Conservation (phyloP, 768 basidiomycete species). For the Rossbeevera mucosa region DNA sequence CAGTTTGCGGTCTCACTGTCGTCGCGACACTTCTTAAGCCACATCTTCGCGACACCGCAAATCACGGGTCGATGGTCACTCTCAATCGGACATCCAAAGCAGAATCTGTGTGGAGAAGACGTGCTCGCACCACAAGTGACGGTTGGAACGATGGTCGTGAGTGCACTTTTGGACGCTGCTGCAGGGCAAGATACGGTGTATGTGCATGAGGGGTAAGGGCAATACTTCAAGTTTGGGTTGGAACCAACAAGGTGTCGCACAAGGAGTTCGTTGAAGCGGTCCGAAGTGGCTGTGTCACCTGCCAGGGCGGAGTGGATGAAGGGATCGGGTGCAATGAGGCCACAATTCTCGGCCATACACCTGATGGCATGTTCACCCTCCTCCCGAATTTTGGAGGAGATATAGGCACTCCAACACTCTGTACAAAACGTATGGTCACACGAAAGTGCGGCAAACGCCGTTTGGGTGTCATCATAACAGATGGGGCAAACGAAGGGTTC, state of each 20-base stretch:
- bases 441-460: constrained; percentile 64
- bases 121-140: constrained; percentile 76
- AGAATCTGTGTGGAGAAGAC: constrained; percentile 68
- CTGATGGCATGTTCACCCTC: constrained; percentile 70
- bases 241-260: constrained; percentile 88
- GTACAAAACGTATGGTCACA: constrained; percentile 86
- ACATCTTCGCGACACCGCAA: constrained; percentile 84
- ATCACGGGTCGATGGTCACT: constrained; percentile 89
- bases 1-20: constrained; percentile 99
- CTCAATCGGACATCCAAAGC: constrained; percentile 90
- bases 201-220: constrained; percentile 92
- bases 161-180: constrained; percentile 69
- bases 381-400: constrained; percentile 74
- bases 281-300: constrained; percentile 50
- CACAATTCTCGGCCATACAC: constrained; percentile 80
- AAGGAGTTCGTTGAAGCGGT: constrained; percentile 81
- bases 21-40: constrained; percentile 96
- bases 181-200: constrained; percentile 87
- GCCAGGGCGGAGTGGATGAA: constrained; percentile 58
- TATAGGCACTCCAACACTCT: constrained; percentile 80
- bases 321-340: constrained; percentile 56
- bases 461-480: constrained; percentile 80
- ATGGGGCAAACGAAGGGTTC: constrained; percentile 84
- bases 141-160: constrained; percentile 80
- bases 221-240: constrained; percentile 82